These are phyloP conservation scores for Porpolomopsis calyptriformis DNA, from an alignment of 768 basidiomycete genomes.

Conservation along the genomic window DNA sequence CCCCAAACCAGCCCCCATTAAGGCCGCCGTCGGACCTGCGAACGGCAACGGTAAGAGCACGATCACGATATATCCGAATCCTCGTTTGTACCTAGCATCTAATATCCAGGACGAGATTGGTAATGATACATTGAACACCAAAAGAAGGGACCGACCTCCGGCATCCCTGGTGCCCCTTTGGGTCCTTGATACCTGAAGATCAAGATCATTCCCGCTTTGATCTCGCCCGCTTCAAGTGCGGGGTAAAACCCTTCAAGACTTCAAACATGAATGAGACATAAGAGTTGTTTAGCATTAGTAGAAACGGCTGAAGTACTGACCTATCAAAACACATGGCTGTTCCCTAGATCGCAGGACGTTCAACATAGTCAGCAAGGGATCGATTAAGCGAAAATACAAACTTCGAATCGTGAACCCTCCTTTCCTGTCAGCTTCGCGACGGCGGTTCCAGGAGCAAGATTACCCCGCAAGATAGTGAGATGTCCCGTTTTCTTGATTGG, in stretches of 20 bases:
- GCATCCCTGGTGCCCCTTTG: constrained; percentile 88
- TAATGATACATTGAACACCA: not conserved
- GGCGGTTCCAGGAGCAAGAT: constrained; percentile 74
- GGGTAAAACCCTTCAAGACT: constrained; percentile 65
- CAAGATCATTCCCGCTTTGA: constrained; percentile 64
- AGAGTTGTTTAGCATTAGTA: no score
- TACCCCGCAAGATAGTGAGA: constrained; percentile 80
- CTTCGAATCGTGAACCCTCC: constrained; percentile 79
- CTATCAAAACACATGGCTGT: constrained; percentile 69
- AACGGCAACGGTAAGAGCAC: constrained; percentile 2
- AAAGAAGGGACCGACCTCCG: constrained; percentile 39
- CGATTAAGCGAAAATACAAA: constrained; percentile 20
- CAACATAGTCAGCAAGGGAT: not conserved
- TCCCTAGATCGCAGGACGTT: constrained; percentile 34
- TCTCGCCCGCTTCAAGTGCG: constrained; percentile 61
- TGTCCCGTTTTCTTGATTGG: constrained; percentile 86
- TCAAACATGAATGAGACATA: not conserved
- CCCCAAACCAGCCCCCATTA: constrained; percentile 77
- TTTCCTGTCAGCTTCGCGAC: constrained; percentile 94
- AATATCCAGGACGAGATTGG: constrained; percentile 6
- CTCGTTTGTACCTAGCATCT: constrained; percentile 19
- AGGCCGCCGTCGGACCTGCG: constrained; percentile 70
- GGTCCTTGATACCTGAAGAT: constrained; percentile 87
- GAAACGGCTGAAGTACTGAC: constrained; percentile 20
- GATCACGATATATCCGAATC: not conserved